Evolutionary conservation across 768 basidiomycete genomes (phyloP), one percentile per base, ranked within the genome.

Genomic region (Gelatoporia subvermispora): DNA sequence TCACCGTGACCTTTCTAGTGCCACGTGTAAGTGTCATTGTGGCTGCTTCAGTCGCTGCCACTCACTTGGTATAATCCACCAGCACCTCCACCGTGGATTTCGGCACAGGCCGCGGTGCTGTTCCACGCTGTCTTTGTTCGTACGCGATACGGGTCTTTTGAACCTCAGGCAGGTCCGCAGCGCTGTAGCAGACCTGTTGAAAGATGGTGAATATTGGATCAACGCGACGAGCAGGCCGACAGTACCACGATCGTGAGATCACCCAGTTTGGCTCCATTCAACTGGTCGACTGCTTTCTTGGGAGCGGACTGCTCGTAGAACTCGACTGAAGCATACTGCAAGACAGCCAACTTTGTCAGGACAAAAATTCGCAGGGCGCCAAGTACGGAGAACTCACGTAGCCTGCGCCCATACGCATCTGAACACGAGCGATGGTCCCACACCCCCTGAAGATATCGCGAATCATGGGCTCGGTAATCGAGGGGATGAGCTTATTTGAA

Each of bases 241-340:
- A 47, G 13, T 59, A 81, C 81, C 22, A 72, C 60, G 16, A 81
- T 59, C 39, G 61, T 45, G 43, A 59, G 62, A 9, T 70, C 75
- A 8, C 64, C 58, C 24, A 84, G 59, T 5, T 39, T 28, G 7
- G 50, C 58, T 0, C 71, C 72, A 45, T 72, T 65, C 21, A 75
- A 56, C 7, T 5, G 5, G 10, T 52, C 48, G 43, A 81, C 59
- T 11, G 82, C 83, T 39, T 56, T 65, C 20, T 49, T 54, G 2
- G 72, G 73, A 31, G 71, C 70, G 4, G 45, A 40, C 24, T 65
- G 52, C 16, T 70, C 62, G 0, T 42, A 56, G 52, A 82, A 84
- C 17, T 71, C 62, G 4, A 84, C 53, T 4, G 72, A 70, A 18
- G 78, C 84, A 52, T 84, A 84, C 52, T 72, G 73, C 7, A 40